Percentiles rank a stretch among this genome's conserved stretches.
phyloP scores from a whole-genome alignment of 768 basidiomycete species.

The Tricholoma flavovirens region DNA sequence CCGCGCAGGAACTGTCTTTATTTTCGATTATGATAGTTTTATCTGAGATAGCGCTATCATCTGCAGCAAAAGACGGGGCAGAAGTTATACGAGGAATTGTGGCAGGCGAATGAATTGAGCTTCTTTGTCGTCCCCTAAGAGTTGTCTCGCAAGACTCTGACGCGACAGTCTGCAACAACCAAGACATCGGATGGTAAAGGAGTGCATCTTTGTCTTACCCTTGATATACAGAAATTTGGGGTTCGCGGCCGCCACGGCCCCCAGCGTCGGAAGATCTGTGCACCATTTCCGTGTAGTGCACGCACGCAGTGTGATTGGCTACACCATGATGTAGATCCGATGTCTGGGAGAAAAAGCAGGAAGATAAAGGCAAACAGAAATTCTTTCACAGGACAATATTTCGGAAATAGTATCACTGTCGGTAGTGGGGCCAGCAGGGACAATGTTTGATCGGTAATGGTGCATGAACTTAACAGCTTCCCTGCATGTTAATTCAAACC shows the following conservation, averaged over 20 bases:
- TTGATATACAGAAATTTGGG: constrained; percentile 11
- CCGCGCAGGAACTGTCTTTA: neutral
- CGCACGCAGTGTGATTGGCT: neutral
- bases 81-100: constrained; percentile 25
- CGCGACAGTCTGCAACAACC: constrained; percentile 28
- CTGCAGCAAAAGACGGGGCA: constrained; percentile 10
- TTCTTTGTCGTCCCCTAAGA: constrained; percentile 34
- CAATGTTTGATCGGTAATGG: neutral
- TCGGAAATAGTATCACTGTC: neutral
- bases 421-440: neutral
- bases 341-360: neutral
- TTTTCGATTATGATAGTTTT: constrained; percentile 17
- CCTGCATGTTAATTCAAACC: neutral
- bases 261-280: too few relatives aligned
- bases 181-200: constrained; percentile 18
- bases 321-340: neutral
- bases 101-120: constrained; percentile 29
- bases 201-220: neutral
- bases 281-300: too few relatives aligned
- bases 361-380: too few relatives aligned
- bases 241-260: neutral
- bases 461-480: neutral
- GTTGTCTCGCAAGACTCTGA: constrained; percentile 30
- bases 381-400: neutral
- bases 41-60: constrained; percentile 29